These are phyloP conservation scores for Sonneratia caseolaris DNA, from an alignment of 345 rosid species.

Conservation along the genomic window DNA sequence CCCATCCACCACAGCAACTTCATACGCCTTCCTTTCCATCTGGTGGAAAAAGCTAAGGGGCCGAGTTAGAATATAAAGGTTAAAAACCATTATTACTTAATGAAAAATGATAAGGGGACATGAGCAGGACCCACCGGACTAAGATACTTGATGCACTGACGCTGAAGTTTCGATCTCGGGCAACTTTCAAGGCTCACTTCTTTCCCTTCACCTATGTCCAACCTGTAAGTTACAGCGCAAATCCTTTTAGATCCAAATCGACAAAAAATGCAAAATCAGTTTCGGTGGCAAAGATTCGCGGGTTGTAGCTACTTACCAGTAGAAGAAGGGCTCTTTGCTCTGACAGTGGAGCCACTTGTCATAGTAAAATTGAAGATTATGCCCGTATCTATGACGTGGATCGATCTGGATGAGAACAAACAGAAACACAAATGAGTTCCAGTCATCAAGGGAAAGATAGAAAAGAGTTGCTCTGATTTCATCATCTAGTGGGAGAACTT, in stretches of 20 bases:
- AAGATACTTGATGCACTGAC: constrained; percentile 89
- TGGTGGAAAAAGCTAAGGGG: constrained; percentile 15
- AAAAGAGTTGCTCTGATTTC: not conserved
- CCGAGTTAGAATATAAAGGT: constrained; percentile 9
- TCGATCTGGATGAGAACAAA: constrained; percentile 50
- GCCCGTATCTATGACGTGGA: constrained; percentile 93
- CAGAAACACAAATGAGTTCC: constrained; percentile 11
- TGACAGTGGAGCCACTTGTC: constrained; percentile 68
- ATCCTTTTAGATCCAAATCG: not conserved
- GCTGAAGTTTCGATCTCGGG: constrained; percentile 65
- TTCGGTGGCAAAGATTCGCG: constrained; percentile 2
- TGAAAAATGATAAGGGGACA: constrained; percentile 1
- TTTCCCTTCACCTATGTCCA: constrained; percentile 91
- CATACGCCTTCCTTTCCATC: constrained; percentile 81
- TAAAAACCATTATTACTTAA: not conserved
- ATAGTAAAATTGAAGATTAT: constrained; percentile 77
- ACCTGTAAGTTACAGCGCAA: constrained; percentile 38
- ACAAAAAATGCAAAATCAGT: constrained; percentile 8
- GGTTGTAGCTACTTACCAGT: constrained; percentile 52
- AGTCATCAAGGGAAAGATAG: not conserved
- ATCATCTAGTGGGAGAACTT: constrained; percentile 19
- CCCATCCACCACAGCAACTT: constrained; percentile 63
- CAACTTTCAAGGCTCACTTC: constrained; percentile 75
- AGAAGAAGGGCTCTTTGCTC: constrained; percentile 94
- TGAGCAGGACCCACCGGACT: constrained; percentile 50